Percentiles rank a stretch among this genome's conserved stretches.
Evolutionary conservation across 495 filamentous ascomycete genomes (phyloP).

Genomic region (Neurospora sp.): DNA sequence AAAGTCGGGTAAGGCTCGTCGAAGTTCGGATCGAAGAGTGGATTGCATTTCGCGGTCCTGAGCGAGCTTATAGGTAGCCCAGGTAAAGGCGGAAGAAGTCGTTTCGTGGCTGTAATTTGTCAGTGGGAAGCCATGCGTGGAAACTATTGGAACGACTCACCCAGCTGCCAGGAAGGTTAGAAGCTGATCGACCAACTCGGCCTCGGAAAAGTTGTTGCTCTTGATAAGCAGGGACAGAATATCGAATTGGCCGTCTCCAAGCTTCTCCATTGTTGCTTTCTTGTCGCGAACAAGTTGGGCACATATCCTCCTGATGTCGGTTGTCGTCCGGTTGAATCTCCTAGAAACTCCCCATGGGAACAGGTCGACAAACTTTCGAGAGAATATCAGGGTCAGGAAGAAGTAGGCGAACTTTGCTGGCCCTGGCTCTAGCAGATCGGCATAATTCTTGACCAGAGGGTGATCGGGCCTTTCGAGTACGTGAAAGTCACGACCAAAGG

Average conservation of each 20-base stretch:
- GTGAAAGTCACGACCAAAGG: slow-evolving; percentile 67
- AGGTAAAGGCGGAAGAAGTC: slow-evolving; percentile 40
- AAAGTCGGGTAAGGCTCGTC: slow-evolving; percentile 48
- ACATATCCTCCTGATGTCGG: slow-evolving; percentile 49
- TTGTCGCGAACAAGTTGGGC: slow-evolving; percentile 55
- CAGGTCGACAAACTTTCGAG: slow-evolving; percentile 32
- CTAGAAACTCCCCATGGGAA: slow-evolving; percentile 57
- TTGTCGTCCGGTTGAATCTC: slow-evolving; percentile 41
- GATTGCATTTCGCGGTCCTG: slow-evolving; percentile 32
- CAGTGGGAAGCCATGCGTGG: neutral
- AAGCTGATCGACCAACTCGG: slow-evolving; percentile 72
- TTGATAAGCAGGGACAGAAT: slow-evolving; percentile 72
- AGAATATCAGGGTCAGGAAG: slow-evolving; percentile 35
- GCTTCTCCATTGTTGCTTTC: slow-evolving; percentile 44
- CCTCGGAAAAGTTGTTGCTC: slow-evolving; percentile 62
- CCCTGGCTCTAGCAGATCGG: slow-evolving; percentile 39
- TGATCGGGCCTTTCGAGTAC: slow-evolving; percentile 52
- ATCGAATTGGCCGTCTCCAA: slow-evolving; percentile 48
- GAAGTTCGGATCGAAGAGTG: slow-evolving; percentile 39
- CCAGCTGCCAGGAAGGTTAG: slow-evolving; percentile 81
- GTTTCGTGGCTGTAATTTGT: slow-evolving; percentile 55
- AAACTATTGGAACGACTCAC: neutral
- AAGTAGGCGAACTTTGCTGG: slow-evolving; percentile 30
- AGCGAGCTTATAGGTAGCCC: slow-evolving; percentile 39
- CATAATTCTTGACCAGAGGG: slow-evolving; percentile 56